Percentiles rank a stretch among this genome's conserved stretches.
Conservation (phyloP, 2,329 filamentous ascomycete genomes). For the Xylariaceae sp. region DNA sequence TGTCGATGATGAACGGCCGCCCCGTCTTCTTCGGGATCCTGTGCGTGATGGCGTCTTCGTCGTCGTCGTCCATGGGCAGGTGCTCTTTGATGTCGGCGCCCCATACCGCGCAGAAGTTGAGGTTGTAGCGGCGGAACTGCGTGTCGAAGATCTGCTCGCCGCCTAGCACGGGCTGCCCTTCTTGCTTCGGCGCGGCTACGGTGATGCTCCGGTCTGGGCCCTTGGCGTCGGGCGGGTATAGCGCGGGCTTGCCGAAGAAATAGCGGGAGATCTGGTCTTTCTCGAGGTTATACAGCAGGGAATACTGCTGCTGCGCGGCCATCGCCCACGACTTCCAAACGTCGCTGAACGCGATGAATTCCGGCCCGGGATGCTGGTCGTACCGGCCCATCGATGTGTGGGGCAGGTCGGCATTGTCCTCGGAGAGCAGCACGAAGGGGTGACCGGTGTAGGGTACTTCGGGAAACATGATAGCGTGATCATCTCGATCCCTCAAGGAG, state of each 20-base stretch:
- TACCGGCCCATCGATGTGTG: conserved; percentile 49
- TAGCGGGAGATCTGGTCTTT: conserved; percentile 42
- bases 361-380: conserved; percentile 31
- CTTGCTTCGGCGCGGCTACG: not conserved
- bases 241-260: conserved; percentile 39
- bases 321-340: conserved; percentile 48
- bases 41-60: conserved; percentile 44
- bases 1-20: conserved; percentile 48
- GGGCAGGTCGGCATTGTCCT: conserved; percentile 40
- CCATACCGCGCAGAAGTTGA: conserved; percentile 52
- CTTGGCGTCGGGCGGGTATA: conserved; percentile 25
- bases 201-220: conserved; percentile 16
- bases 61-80: conserved; percentile 42
- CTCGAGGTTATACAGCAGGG: conserved; percentile 49
- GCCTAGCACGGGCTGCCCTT: conserved; percentile 18
- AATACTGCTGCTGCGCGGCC: conserved; percentile 46
- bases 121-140: conserved; percentile 47
- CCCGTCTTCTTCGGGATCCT: conserved; percentile 38
- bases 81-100: conserved; percentile 48
- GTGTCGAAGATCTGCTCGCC: conserved; percentile 43
- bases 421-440: conserved; percentile 47
- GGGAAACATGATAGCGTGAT: conserved; percentile 34
- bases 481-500: conserved; percentile 18
- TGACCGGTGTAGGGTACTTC: conserved; percentile 40
- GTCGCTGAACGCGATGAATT: conserved; percentile 38